phyloP scores from a whole-genome alignment of 768 basidiomycete genomes.

The Sistotremastrum niveocremeum region DNA sequence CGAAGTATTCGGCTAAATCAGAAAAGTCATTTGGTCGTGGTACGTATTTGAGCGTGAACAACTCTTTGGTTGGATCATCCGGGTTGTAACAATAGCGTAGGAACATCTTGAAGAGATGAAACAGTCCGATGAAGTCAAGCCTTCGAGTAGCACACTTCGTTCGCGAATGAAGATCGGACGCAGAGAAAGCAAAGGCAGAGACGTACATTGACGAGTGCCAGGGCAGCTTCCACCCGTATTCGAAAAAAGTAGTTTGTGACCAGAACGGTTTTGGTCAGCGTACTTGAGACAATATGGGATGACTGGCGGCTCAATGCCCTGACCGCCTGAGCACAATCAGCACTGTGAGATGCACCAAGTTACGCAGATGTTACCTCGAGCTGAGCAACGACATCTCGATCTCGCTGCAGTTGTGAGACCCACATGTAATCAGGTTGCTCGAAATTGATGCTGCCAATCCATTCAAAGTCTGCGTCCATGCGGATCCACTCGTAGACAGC shows the following conservation, averaged over 20 bases:
- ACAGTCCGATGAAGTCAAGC: constrained; percentile 81
- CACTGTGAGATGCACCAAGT: background rate
- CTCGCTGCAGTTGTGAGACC: constrained; percentile 90
- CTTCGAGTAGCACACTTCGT: constrained; percentile 69
- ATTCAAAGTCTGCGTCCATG: constrained; percentile 98
- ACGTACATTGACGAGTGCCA: constrained; percentile 69
- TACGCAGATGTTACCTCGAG: constrained; percentile 57
- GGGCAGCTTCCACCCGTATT: constrained; percentile 87
- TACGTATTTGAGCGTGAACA: constrained; percentile 81
- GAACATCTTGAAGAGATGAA: constrained; percentile 93
- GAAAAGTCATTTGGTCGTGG: constrained; percentile 92
- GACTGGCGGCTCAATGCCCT: constrained; percentile 71
- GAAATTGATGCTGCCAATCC: constrained; percentile 87
- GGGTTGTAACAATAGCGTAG: constrained; percentile 84
- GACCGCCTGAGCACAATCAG: constrained; percentile 57
- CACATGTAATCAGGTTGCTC: constrained; percentile 98
- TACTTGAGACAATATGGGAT: constrained; percentile 77
- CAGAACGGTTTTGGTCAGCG: constrained; percentile 83
- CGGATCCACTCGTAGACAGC: constrained; percentile 99
- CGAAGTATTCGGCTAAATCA: constrained; percentile 85
- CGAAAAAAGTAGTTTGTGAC: constrained; percentile 95
- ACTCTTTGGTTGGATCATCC: constrained; percentile 64
- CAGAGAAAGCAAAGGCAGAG: background rate
- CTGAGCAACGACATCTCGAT: constrained; percentile 94
- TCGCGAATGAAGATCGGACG: constrained; percentile 4